A percentile compares a stretch with the other conserved stretches of the same genome.
Conservation (phyloP, 768 basidiomycete species). For the Trametes elegans region DNA sequence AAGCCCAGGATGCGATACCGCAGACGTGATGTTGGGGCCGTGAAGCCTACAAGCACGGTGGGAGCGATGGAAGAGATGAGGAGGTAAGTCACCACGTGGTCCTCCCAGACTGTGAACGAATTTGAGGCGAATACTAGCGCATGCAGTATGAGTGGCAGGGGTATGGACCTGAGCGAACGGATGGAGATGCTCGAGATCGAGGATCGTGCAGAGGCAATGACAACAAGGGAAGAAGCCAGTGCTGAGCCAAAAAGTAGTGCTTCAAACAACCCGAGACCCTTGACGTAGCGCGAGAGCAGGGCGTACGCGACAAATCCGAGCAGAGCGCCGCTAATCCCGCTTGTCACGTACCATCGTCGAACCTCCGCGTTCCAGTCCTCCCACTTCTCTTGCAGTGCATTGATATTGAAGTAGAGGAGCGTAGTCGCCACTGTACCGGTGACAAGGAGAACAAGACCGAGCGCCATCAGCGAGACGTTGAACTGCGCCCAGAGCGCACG, state of each 20-base stretch:
- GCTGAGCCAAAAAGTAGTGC: slow-evolving; percentile 49
- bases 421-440: slow-evolving; percentile 54
- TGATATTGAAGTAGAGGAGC: slow-evolving; percentile 52
- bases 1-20: slow-evolving; percentile 76
- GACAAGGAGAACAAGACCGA: slow-evolving; percentile 65
- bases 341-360: slow-evolving; percentile 14
- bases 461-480: slow-evolving; percentile 70
- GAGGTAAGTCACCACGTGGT: slow-evolving; percentile 75
- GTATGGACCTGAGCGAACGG: slow-evolving; percentile 23
- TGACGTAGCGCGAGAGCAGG: slow-evolving; percentile 32
- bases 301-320: slow-evolving; percentile 36
- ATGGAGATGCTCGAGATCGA: slow-evolving; percentile 23
- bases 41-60: slow-evolving; percentile 56
- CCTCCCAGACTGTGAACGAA: slow-evolving; percentile 99
- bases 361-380: slow-evolving; percentile 38
- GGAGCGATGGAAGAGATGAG: slow-evolving; percentile 63
- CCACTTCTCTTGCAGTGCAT: slow-evolving; percentile 37
- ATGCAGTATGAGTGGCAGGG: slow-evolving; percentile 64
- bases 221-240: slow-evolving; percentile 44
- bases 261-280: slow-evolving; percentile 40
- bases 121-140: slow-evolving; percentile 82
- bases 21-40: slow-evolving; percentile 66
- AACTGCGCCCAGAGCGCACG: slow-evolving; percentile 95
- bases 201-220: slow-evolving; percentile 43
- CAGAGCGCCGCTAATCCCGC: slow-evolving; percentile 22